Conservation (phyloP, 768 basidiomycete genomes). For the Lanmaoa rubissima region DNA sequence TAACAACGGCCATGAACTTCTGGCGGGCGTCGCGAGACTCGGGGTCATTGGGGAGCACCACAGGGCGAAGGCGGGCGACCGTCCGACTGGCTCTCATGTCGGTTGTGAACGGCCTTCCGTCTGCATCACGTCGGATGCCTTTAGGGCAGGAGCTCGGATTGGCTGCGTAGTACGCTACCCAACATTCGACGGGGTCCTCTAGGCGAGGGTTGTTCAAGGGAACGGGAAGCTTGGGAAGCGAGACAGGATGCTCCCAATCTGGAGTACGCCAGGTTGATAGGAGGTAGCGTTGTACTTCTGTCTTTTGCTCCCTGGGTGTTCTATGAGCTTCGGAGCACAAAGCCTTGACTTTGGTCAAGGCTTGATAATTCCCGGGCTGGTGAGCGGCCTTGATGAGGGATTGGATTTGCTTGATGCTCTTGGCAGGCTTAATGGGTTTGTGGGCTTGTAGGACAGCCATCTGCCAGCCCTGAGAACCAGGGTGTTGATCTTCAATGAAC, state of each 20-base stretch:
- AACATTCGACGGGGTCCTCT: slow-evolving; percentile 45
- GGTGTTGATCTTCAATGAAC: slow-evolving; percentile 21
- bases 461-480: slow-evolving; percentile 25
- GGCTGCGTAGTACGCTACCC: slow-evolving; percentile 44
- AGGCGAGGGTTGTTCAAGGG: slow-evolving; percentile 43
- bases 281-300: slow-evolving; percentile 42
- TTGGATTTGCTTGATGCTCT: slow-evolving; percentile 41
- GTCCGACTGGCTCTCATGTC: slow-evolving; percentile 48
- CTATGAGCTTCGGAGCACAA: slow-evolving; percentile 45
- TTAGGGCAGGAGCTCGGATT: slow-evolving; percentile 48
- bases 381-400: slow-evolving; percentile 43
- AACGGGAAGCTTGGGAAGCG: slow-evolving; percentile 17
- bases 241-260: slow-evolving; percentile 28
- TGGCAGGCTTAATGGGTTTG: slow-evolving; percentile 28
- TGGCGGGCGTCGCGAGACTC: slow-evolving; percentile 36
- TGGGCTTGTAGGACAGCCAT: slow-evolving; percentile 8
- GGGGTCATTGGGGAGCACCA: slow-evolving; percentile 31
- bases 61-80: slow-evolving; percentile 48
- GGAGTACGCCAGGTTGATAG: slow-evolving; percentile 47
- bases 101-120: slow-evolving; percentile 37
- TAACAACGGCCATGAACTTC: slow-evolving; percentile 40
- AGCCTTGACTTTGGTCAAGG: slow-evolving; percentile 42
- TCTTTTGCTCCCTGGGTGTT: slow-evolving; percentile 44
- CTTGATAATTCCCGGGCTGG: slow-evolving; percentile 41
- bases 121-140: slow-evolving; percentile 42